Evolutionary conservation across 2,329 filamentous ascomycete genomes (phyloP), one percentile per base, ranked within the genome.

Genomic region (Chrysoporthe austroafricana): DNA sequence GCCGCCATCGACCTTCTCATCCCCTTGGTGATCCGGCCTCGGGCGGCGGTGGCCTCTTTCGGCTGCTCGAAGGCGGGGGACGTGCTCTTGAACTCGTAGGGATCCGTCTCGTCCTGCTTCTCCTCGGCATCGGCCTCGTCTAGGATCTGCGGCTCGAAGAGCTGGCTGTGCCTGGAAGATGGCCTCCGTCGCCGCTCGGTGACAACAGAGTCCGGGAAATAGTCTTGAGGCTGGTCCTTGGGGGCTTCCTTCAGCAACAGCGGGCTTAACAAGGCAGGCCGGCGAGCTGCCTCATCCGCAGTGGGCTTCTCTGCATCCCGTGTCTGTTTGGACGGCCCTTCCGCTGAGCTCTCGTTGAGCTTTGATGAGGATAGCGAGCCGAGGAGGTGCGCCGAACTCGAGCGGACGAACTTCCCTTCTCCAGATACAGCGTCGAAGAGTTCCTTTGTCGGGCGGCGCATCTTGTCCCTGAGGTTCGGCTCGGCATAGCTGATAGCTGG

Each of bases 401-500:
- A 74, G 63, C 46, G 73, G 36, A 71, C 83, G 68, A 84, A 81
- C 74, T 85, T 88, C 43, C 84, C 85, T 72, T 90, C 86, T n/a
- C 86, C 88, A 13, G 85, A 79, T 16, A 95, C 91, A 1, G 91
- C 92, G 76, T 94, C 91, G 46, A 90, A 86, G 11, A 94, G 79
- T 71, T 92, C 88, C 75, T 92, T 92, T 1, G 90, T 91, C 32
- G 92, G 91, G 68, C 92, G 86, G 68, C 92, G 86, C 92, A 96
- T 94, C 80, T 96, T 96, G 75, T 90, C 91, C 70, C 91, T 86
- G 54, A 96, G 82, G 73, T 91, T 95, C 1, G 92, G 92, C 76
- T 95, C 91, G 13, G 91, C 91, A 76, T 96, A 96, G 80, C 91
- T 95, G 70, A 96, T 86, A 62, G 88, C 84, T 13, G 87, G 81